Base-by-base conservation (phyloP, 495 filamentous ascomycete genomes). In the Hypoxylon fuscum region DNA sequence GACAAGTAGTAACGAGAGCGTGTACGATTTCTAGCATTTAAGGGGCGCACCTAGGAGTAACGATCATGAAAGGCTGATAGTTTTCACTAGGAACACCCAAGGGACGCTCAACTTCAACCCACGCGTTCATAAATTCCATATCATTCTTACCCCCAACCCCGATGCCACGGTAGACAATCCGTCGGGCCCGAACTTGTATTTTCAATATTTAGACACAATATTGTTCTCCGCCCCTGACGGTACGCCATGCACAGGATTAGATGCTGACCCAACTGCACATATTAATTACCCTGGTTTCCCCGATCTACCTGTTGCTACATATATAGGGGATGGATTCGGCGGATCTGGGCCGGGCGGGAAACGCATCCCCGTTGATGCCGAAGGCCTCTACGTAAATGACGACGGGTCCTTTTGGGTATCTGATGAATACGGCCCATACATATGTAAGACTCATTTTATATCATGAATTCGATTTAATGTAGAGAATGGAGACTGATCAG, bases 371-470 rank as follows among this genome's bases (percentile, higher is more conserved):
- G 47, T 92, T 1, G 90, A 95, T 71, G 64, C 83, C 5, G 91
- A 93, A 70, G 90, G 89, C 18, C 73, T 93, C 3, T 85, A 84
- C n/a, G 80, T 93, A 12, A 81, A 78, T 38, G 51, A 71, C 0
- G 85, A 92, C 52, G 85, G 83, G 52, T 76, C 78, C 1, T 93
- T 92, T 79, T 93, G 88, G 88, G 76, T 93, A 27, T 86, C 81
- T 31, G 90, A 93, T 69, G 90, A 95, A 69, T 93, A 93, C 68
- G 90, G 90, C 3, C 89, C 88, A 0, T 93, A 87, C 59, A 76
- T 91, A 18, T 92, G 68, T 70, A 40, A 38, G n/a, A 11, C 2
- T 44, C 37, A 10, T 21, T 11, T 23, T 18, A 18, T 15, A 18
- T n/a, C 10, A 8, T 11, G 18, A 44, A 9, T n/a, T 11, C n/a